phyloP scores from a whole-genome alignment of 495 filamentous ascomycete species.

The Chaetomium fimeti region DNA sequence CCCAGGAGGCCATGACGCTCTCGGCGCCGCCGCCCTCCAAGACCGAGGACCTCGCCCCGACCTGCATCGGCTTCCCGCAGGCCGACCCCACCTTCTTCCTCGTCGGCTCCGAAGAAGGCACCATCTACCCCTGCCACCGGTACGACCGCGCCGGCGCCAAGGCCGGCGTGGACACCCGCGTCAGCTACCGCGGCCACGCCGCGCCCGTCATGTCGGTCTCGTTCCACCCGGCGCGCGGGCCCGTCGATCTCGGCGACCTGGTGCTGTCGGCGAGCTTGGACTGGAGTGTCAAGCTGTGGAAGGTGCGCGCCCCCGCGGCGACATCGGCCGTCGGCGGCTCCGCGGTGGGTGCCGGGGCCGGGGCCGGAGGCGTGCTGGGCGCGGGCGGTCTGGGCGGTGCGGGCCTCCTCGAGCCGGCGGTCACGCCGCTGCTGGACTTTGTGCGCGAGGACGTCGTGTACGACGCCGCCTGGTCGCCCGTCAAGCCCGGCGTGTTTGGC shows the following conservation, averaged over 20 bases:
- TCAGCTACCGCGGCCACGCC: conserved; percentile 81
- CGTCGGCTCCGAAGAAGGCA: conserved; percentile 91
- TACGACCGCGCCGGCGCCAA: conserved; percentile 97
- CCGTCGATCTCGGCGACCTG: conserved; percentile 92
- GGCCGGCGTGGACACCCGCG: conserved; percentile 82
- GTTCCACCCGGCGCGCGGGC: conserved; percentile 89
- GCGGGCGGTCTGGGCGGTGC: neutral
- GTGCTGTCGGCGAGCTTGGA: conserved; percentile 83
- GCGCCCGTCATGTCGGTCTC: conserved; percentile 94
- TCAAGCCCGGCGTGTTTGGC: conserved; percentile 88
- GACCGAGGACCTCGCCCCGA: conserved; percentile 92
- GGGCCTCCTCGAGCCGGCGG: conserved; percentile 38
- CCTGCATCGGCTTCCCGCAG: conserved; percentile 93
- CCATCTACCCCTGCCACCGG: conserved; percentile 92
- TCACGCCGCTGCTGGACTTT: conserved; percentile 80
- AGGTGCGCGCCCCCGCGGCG: conserved; percentile 73
- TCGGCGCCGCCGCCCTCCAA: conserved; percentile 82
- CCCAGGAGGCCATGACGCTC: conserved; percentile 87
- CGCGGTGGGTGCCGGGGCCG: neutral
- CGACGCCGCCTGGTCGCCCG: conserved; percentile 89
- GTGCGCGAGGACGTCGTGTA: conserved; percentile 93
- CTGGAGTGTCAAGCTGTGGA: conserved; percentile 98
- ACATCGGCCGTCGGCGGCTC: conserved; percentile 48
- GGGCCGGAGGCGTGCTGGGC: conserved; percentile 39
- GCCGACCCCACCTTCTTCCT: conserved; percentile 97